Percentiles rank a stretch among this genome's conserved stretches.
Evolutionary conservation across 1,284 basidiomycete genomes (phyloP).

Genomic region (Ustilago sp.): DNA sequence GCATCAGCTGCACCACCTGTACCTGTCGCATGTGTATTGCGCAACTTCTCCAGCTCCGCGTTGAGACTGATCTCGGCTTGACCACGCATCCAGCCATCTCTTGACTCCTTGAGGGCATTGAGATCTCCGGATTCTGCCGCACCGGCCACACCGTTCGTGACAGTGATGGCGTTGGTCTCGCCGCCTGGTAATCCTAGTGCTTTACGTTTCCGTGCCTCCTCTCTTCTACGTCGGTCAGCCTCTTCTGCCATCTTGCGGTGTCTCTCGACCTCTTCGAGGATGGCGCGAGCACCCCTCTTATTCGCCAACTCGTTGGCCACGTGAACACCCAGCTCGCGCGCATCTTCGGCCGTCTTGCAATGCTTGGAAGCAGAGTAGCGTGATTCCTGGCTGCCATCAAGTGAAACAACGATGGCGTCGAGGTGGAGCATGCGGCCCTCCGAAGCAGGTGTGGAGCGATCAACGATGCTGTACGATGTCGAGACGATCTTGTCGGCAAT

Average conservation of each 20-base stretch:
- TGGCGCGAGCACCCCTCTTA: constrained; percentile 57
- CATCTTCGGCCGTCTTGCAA: constrained; percentile 55
- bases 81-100: constrained; percentile 46
- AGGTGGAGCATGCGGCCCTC: constrained; percentile 52
- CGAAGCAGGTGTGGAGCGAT: constrained; percentile 49
- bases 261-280: constrained; percentile 67
- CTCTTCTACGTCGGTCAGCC: constrained; percentile 57
- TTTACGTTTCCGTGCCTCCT: constrained; percentile 50
- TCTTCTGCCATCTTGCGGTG: constrained; percentile 66
- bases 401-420: constrained; percentile 67
- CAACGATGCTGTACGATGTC: constrained; percentile 46
- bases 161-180: constrained; percentile 22
- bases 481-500: constrained; percentile 50
- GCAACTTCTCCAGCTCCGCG: constrained; percentile 30
- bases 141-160: constrained; percentile 25
- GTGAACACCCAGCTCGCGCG: constrained; percentile 54
- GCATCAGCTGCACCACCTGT: constrained; percentile 30
- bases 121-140: constrained; percentile 44
- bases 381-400: constrained; percentile 61
- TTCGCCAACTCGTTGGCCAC: constrained; percentile 62
- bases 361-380: constrained; percentile 44
- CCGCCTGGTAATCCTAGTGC: constrained; percentile 37
- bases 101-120: constrained; percentile 33
- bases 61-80: constrained; percentile 37
- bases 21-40: constrained; percentile 12